Evolutionary conservation across 2,329 filamentous ascomycete genomes (phyloP).

Genomic region (Trematosphaeria pertusa): DNA sequence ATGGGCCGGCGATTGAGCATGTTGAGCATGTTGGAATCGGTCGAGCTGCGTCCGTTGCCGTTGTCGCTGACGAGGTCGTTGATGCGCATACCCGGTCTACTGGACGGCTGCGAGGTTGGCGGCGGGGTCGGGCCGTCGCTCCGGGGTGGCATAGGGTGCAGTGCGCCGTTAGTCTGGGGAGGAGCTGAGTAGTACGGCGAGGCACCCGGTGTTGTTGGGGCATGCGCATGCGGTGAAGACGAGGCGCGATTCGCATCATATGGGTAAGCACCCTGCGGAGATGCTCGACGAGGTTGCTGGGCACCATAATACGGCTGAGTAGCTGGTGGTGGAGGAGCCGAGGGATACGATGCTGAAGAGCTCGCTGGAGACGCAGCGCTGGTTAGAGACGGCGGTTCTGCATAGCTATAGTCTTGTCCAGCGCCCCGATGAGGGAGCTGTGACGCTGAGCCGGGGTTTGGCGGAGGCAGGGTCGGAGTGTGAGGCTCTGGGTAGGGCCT

Average conservation of each 20-base stretch:
- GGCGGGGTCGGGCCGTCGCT: conserved; percentile 51
- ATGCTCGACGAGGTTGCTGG: conserved; percentile 49
- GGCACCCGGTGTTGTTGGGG: conserved; percentile 44
- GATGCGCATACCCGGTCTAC: conserved; percentile 51
- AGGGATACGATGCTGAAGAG: conserved; percentile 49
- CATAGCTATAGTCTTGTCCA: conserved; percentile 49
- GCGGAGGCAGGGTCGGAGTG: conserved; percentile 58
- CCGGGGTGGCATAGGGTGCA: conserved; percentile 45
- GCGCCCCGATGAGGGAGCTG: conserved; percentile 47
- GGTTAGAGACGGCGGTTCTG: conserved; percentile 54
- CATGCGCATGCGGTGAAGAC: conserved; percentile 51
- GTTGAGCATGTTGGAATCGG: conserved; percentile 53
- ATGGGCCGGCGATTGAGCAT: conserved; percentile 50
- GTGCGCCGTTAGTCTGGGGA: conserved; percentile 34
- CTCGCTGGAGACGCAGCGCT: conserved; percentile 54
- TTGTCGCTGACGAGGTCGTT: conserved; percentile 50
- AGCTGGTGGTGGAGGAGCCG: conserved; percentile 41
- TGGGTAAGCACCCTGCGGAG: conserved; percentile 51
- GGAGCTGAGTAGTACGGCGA: conserved; percentile 42
- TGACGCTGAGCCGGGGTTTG: conserved; percentile 53
- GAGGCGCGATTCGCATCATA: conserved; percentile 52
- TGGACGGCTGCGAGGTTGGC: conserved; percentile 38
- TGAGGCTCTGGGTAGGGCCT: conserved; percentile 58
- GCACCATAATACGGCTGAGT: conserved; percentile 50
- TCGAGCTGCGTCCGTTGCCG: conserved; percentile 47